A percentile compares a stretch with the other conserved stretches of the same genome.
Conservation (phyloP, 1,284 basidiomycete genomes). For the Meira nashicola region DNA sequence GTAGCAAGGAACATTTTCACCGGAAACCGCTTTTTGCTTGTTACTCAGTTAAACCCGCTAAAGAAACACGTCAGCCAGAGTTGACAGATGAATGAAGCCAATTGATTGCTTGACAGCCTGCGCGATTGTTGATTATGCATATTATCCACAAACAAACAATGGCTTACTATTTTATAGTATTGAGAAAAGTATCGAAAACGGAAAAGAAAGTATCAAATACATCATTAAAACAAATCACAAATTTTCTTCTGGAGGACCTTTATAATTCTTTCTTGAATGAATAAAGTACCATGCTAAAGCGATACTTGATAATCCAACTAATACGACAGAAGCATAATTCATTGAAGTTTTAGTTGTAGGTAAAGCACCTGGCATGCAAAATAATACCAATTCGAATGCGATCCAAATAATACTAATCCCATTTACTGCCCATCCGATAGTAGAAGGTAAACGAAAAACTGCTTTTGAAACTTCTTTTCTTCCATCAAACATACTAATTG, state of each 20-base stretch:
- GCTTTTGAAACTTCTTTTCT: constrained; percentile 8
- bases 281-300: constrained; percentile 17
- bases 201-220: no score
- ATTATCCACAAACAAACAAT: no score
- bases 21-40: no score
- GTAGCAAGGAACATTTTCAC: no score
- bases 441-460: neutral
- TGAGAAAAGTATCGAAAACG: no score
- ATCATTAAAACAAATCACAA: neutral
- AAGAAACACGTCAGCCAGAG: no score
- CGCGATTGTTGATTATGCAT: no score
- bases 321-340: constrained; percentile 19
- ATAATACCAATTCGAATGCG: constrained; percentile 15
- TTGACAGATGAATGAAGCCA: no score
- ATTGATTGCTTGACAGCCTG: no score
- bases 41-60: no score
- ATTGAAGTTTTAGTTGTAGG: constrained; percentile 11
- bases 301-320: constrained; percentile 12
- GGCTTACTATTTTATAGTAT: no score
- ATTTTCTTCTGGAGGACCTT: constrained; percentile 10
- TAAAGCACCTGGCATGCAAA: constrained; percentile 16
- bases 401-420: constrained; percentile 11
- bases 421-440: constrained; percentile 13
- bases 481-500: constrained; percentile 8
- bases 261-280: constrained; percentile 8